A percentile compares a stretch with the other conserved stretches of the same genome.
phyloP scores from a whole-genome alignment of 2,329 filamentous ascomycete species.

The Mariannaea elegans region DNA sequence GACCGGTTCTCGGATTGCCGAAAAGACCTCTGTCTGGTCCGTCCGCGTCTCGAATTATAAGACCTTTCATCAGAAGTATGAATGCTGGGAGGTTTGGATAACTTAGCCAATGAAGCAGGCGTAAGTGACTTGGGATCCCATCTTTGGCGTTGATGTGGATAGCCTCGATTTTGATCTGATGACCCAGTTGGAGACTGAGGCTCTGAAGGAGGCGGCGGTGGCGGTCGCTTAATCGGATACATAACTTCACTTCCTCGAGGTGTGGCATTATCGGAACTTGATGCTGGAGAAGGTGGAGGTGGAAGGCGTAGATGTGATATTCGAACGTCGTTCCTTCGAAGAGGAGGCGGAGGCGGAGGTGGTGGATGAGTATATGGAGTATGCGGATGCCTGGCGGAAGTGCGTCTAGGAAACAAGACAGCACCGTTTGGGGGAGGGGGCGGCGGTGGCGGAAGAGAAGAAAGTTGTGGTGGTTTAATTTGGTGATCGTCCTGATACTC shows the following conservation, averaged over 20 bases:
- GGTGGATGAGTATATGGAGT: conserved; percentile 1
- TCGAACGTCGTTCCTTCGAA: conserved; percentile 15
- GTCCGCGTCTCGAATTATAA: conserved; percentile 8
- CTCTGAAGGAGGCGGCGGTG: conserved; percentile 5
- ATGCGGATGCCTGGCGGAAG: background rate
- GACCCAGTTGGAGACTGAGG: conserved; percentile 1
- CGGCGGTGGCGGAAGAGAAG: conserved; percentile 22
- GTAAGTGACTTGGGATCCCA: background rate
- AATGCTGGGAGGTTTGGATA: conserved; percentile 3
- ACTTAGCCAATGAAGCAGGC: background rate
- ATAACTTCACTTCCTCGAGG: conserved; percentile 14
- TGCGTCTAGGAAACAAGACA: conserved; percentile 1
- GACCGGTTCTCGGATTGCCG: conserved; percentile 5
- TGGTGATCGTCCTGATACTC: conserved; percentile 8
- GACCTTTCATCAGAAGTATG: conserved; percentile 11
- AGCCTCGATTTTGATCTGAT: background rate
- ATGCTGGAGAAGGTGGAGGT: conserved; percentile 24
- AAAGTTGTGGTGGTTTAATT: conserved; percentile 11
- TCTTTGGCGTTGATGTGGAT: background rate
- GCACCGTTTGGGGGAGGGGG: conserved; percentile 12
- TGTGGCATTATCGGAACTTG: conserved; percentile 12
- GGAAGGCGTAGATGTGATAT: conserved; percentile 1
- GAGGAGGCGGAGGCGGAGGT: conserved; percentile 23
- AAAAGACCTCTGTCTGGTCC: background rate
- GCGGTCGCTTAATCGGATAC: background rate